Percentiles rank a stretch among this genome's conserved stretches.
Evolutionary conservation across 2,329 filamentous ascomycete species (phyloP).

Genomic region (Cercospora berteroae): DNA sequence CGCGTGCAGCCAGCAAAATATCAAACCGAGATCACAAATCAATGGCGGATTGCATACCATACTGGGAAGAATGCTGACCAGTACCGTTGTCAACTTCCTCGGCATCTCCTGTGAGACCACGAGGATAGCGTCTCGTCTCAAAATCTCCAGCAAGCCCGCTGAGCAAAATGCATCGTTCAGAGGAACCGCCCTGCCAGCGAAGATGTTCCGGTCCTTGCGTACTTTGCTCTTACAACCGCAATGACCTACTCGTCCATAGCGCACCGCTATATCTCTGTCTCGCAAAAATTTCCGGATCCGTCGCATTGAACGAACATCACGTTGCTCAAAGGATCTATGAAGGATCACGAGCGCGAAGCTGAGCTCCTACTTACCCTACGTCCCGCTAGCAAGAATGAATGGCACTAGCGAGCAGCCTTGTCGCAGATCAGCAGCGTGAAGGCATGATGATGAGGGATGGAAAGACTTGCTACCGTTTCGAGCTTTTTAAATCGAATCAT

Average conservation of each 20-base stretch:
- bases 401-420: not conserved
- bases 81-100: not conserved
- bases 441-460: too few species aligned
- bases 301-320: not conserved
- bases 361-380: not conserved
- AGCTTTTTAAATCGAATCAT: too few species aligned
- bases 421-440: not conserved
- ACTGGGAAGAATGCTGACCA: not conserved
- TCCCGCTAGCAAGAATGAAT: not conserved
- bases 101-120: not conserved
- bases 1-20: not conserved
- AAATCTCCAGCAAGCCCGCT: not conserved
- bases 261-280: not conserved
- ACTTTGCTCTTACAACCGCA: not conserved
- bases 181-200: too few species aligned
- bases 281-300: not conserved
- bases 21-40: not conserved
- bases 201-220: too few species aligned
- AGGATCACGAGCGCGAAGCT: not conserved
- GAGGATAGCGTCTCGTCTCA: not conserved
- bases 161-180: too few species aligned
- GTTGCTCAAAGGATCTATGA: not conserved
- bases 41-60: not conserved
- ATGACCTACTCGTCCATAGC: not conserved
- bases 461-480: too few species aligned